Percentiles rank a stretch among this genome's conserved stretches.
Conservation (phyloP, 2,329 filamentous ascomycete genomes). For the Knufia petricola region DNA sequence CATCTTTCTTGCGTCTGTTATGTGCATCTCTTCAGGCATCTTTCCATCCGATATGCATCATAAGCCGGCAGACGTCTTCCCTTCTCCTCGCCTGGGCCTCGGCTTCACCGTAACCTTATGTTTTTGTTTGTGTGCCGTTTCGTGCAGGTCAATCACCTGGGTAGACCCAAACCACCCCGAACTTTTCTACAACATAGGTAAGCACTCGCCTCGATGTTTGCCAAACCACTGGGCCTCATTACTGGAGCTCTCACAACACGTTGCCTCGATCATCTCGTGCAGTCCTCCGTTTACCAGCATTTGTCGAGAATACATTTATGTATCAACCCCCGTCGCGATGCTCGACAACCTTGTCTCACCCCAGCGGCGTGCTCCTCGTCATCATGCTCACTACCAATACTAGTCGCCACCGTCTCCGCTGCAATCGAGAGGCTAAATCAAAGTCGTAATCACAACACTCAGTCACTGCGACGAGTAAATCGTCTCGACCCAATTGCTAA, state of each 20-base stretch:
- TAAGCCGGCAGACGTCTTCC: not conserved
- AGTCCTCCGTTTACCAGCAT: constrained; percentile 29
- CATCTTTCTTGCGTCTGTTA: too few relatives aligned
- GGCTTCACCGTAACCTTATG: too few relatives aligned
- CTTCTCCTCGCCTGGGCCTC: too few relatives aligned
- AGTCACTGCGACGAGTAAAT: constrained; percentile 46
- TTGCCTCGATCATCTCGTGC: constrained; percentile 14
- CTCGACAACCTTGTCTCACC: constrained; percentile 45
- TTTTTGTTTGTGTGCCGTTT: too few relatives aligned
- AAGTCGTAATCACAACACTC: constrained; percentile 42
- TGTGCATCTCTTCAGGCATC: not conserved
- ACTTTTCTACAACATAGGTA: too few relatives aligned
- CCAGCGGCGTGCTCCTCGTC: constrained; percentile 49
- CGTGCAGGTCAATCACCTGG: too few relatives aligned
- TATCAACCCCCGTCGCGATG: constrained; percentile 45
- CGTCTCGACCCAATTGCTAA: constrained; percentile 51
- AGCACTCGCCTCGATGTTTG: too few relatives aligned
- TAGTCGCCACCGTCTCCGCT: constrained; percentile 42
- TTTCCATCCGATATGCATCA: too few relatives aligned
- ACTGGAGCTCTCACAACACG: constrained; percentile 4
- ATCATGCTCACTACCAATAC: constrained; percentile 58
- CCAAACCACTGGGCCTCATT: too few relatives aligned
- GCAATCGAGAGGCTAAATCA: constrained; percentile 41
- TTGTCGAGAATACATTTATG: constrained; percentile 37
- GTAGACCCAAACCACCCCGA: too few relatives aligned